These are phyloP conservation scores for Suillus spraguei DNA, from an alignment of 768 basidiomycete species.

Conservation along the genomic window DNA sequence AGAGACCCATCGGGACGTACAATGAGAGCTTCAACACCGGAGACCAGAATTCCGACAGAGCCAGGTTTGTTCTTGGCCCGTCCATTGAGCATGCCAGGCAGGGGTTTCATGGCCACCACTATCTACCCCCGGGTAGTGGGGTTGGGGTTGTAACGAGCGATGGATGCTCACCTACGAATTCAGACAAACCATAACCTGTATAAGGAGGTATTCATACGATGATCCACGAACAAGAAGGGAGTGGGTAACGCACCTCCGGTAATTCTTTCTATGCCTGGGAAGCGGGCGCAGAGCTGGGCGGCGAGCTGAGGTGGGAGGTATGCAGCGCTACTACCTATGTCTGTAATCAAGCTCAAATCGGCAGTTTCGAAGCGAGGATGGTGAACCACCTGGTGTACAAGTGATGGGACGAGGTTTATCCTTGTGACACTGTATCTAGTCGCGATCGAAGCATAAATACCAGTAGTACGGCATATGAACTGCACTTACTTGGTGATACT, in stretches of 20 bases:
- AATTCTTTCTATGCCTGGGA: slow-evolving; percentile 32
- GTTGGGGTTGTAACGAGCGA: neutral
- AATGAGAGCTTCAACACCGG: slow-evolving; percentile 59
- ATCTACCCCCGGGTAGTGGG: neutral
- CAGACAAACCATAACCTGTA: slow-evolving; percentile 65
- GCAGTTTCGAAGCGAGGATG: slow-evolving; percentile 42
- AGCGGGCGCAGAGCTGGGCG: slow-evolving; percentile 33
- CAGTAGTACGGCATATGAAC: neutral
- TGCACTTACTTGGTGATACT: slow-evolving; percentile 53
- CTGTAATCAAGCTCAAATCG: slow-evolving; percentile 49
- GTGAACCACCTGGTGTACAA: slow-evolving; percentile 58
- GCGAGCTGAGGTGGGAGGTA: slow-evolving; percentile 57
- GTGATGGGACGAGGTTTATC: slow-evolving; percentile 53
- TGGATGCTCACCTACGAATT: slow-evolving; percentile 42
- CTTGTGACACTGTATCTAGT: slow-evolving; percentile 51
- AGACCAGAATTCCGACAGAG: slow-evolving; percentile 53
- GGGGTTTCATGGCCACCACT: slow-evolving; percentile 35
- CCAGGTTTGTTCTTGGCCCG: slow-evolving; percentile 36
- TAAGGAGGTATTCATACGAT: neutral
- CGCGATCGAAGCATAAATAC: neutral
- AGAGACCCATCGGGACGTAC: slow-evolving; percentile 54
- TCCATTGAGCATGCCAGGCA: slow-evolving; percentile 43
- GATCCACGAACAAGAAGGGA: neutral
- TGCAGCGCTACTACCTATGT: slow-evolving; percentile 52
- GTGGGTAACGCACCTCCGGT: slow-evolving; percentile 42